A percentile compares a stretch with the other conserved stretches of the same genome.
phyloP scores from a whole-genome alignment of 352 stramenopile species.

The Phytophthora aleatoria region DNA sequence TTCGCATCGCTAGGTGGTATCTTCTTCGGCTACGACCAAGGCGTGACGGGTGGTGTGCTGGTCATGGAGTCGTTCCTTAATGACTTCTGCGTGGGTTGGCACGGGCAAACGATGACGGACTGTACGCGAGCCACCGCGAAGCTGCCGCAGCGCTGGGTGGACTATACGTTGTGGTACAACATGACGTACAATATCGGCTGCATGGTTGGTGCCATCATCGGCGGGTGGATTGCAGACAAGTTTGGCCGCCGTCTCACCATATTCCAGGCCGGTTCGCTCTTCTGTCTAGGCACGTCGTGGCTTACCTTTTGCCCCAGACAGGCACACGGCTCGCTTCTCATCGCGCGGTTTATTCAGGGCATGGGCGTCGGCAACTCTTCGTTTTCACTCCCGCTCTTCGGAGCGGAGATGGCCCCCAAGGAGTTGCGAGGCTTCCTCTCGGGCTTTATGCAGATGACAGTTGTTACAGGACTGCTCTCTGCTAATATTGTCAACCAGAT shows the following conservation, averaged over 20 bases:
- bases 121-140: slow-evolving; percentile 35
- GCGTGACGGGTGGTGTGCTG: slow-evolving; percentile 43
- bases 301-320: slow-evolving; percentile 40
- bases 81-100: slow-evolving; percentile 53
- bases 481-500: slow-evolving; percentile 53
- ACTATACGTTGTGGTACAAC: slow-evolving; percentile 61
- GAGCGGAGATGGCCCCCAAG: slow-evolving; percentile 65
- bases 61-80: slow-evolving; percentile 57
- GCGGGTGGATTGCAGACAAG: slow-evolving; percentile 49
- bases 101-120: slow-evolving; percentile 42
- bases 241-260: slow-evolving; percentile 46
- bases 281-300: slow-evolving; percentile 47
- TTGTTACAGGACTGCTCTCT: slow-evolving; percentile 50
- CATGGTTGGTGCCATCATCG: slow-evolving; percentile 44
- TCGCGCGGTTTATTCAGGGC: slow-evolving; percentile 48
- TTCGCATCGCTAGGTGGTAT: slow-evolving; percentile 45
- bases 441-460: slow-evolving; percentile 70
- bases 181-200: slow-evolving; percentile 63
- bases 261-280: slow-evolving; percentile 46
- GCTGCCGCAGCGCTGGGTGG: slow-evolving; percentile 47
- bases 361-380: slow-evolving; percentile 57
- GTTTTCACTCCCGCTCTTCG: slow-evolving; percentile 57
- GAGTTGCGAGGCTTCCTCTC: slow-evolving; percentile 63
- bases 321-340: slow-evolving; percentile 37
- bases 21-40: slow-evolving; percentile 50